Evolutionary conservation across 176 grass and related monocot species (phyloP).

Genomic region (Carex parvula): DNA sequence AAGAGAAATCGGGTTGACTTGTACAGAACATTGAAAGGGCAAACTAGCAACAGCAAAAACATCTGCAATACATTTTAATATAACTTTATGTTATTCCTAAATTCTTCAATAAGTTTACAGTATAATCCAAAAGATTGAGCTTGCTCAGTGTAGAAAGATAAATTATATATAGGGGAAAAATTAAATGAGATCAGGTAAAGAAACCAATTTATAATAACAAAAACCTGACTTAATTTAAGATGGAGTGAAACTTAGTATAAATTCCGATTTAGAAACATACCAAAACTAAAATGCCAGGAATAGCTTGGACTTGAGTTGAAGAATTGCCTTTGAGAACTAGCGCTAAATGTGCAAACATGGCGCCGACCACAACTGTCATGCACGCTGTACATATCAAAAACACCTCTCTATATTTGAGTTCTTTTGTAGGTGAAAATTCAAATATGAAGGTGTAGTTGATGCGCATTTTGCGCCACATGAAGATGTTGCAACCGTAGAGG

Average conservation of each 20-base stretch:
- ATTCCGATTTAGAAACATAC: slow-evolving; percentile 30
- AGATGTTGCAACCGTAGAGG: slow-evolving; percentile 91
- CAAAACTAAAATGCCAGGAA: slow-evolving; percentile 79
- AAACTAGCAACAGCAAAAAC: slow-evolving; percentile 65
- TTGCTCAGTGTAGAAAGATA: background rate
- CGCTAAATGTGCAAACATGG: slow-evolving; percentile 77
- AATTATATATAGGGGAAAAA: background rate
- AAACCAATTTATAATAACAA: background rate
- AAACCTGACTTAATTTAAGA: background rate
- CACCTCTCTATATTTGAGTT: slow-evolving; percentile 77
- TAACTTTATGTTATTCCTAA: slow-evolving; percentile 36
- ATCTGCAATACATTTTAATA: slow-evolving; percentile 44
- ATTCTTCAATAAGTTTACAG: background rate
- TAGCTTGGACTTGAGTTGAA: slow-evolving; percentile 75
- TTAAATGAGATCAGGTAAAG: slow-evolving; percentile 3
- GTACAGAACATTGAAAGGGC: slow-evolving; percentile 80
- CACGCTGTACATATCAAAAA: slow-evolving; percentile 75
- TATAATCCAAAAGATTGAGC: background rate
- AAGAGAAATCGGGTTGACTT: slow-evolving; percentile 76
- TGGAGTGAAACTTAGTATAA: background rate
- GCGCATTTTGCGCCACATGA: slow-evolving; percentile 93
- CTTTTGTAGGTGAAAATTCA: slow-evolving; percentile 77
- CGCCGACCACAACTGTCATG: slow-evolving; percentile 65
- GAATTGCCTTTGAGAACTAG: slow-evolving; percentile 62
- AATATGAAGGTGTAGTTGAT: slow-evolving; percentile 98